Evolutionary conservation across 345 rosid species (phyloP), one percentile per base, ranked within the genome.

Genomic region (Streptanthus diversifolius): DNA sequence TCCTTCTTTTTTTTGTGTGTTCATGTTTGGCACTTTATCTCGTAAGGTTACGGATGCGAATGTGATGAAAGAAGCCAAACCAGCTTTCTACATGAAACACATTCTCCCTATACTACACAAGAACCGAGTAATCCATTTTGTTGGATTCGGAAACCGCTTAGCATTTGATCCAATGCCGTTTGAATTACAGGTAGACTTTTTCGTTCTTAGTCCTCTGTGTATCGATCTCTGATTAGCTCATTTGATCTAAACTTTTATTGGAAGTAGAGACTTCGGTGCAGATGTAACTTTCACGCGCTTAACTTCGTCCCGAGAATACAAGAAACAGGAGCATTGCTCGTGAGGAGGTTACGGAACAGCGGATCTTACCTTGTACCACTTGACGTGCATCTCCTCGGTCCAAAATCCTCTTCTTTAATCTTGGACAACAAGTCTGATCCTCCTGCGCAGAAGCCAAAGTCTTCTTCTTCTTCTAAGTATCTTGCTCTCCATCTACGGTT

Each of bases 251-350:
- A 12, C 44, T 7, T 35, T 44, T 14, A 12, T n/a, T 25, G 64
- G 66, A 21, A 85, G 85, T 95, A 91, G 99, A 87, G 96, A 63
- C 95, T 91, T 88, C 95, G 97, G 40, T 91, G 99, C 85, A 87
- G 96, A 88, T 95, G 97, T 68, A 91, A 95, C 78, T 95, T 91
- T 72, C 97, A 91, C 2, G 89, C 99, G 0, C 85, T 95, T 52
- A 79, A 75, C 45, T 95, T 90, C 49, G 72, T 79, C 74, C 88
- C 93, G 8, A 87, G 83, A 73, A 86, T 95, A 82, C 96, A 95
- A 90, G 84, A 89, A 83, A 80, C 91, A 3, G 95, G 86, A 3
- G 88, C 96, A 37, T 73, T 91, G 76, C 87, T 95, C 24, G 86
- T 95, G 48, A 82, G 52, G 66, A 88, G 91, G 79, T 72, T 95